phyloP scores from a whole-genome alignment of 2,329 filamentous ascomycete genomes.

The Cordyceps javanica region DNA sequence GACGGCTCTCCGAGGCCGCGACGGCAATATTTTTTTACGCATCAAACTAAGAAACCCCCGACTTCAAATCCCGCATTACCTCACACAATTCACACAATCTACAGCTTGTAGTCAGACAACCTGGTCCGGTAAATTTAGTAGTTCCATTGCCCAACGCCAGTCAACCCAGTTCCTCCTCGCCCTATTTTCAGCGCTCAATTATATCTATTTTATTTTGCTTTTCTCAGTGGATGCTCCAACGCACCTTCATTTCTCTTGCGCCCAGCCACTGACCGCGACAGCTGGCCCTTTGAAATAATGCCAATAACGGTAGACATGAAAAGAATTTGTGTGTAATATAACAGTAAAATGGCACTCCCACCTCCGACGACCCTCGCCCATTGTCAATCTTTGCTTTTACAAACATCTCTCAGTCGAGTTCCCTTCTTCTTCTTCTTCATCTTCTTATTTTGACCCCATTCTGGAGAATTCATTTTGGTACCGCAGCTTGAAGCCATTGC shows the following conservation, averaged over 20 bases:
- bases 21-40: not conserved
- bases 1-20: not conserved
- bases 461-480: conserved; percentile 62
- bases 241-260: not conserved
- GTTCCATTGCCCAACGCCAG: not conserved
- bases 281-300: not conserved
- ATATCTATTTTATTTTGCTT: conserved; percentile 3
- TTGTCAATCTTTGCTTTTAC: not conserved
- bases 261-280: not conserved
- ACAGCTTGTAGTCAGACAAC: not conserved
- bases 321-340: conserved; percentile 6
- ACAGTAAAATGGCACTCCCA: not conserved
- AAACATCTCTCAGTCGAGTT: not conserved
- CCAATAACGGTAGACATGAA: not conserved
- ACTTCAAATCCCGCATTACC: not conserved
- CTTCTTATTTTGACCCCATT: conserved; percentile 40
- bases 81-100: not conserved
- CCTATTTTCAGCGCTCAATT: not conserved
- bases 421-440: no score
- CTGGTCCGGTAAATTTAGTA: not conserved
- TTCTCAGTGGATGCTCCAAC: conserved; percentile 2
- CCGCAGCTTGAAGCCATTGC: conserved; percentile 93
- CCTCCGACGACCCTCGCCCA: not conserved
- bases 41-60: not conserved
- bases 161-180: not conserved